A percentile compares a stretch with the other conserved stretches of the same genome.
phyloP scores from a whole-genome alignment of 75 land plant species.

The Azolla pinnata region DNA sequence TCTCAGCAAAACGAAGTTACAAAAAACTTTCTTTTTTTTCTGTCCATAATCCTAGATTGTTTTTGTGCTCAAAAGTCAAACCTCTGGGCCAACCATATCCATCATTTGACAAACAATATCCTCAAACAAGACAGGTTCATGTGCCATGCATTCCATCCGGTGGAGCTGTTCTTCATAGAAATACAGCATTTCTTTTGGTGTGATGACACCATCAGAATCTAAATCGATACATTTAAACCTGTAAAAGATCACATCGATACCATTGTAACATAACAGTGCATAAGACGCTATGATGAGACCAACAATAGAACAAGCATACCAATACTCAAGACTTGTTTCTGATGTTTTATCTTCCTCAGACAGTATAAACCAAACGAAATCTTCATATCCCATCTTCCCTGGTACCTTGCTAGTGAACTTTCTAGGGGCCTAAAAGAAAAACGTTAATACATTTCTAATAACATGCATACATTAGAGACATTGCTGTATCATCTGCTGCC shows the following conservation, averaged over 20 bases:
- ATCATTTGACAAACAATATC: conserved; percentile 94
- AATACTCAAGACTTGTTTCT: conserved; percentile 89
- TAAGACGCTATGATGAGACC: no score
- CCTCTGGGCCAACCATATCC: conserved; percentile 91
- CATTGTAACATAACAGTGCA: not conserved
- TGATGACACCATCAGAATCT: conserved; percentile 87
- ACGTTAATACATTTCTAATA: not conserved
- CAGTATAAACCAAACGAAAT: conserved; percentile 91
- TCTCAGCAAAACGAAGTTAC: not conserved
- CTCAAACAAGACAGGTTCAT: conserved; percentile 93
- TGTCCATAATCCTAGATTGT: not conserved
- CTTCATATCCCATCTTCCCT: conserved; percentile 97
- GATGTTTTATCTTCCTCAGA: conserved; percentile 97
- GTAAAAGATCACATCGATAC: conserved; percentile 7
- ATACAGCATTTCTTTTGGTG: conserved; percentile 88
- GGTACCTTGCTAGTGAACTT: conserved; percentile 70
- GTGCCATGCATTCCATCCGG: conserved; percentile 99
- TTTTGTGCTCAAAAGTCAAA: conserved; percentile 4
- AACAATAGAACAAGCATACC: conserved; percentile 32
- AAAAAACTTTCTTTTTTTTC: not conserved
- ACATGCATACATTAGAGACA: conserved; percentile 8
- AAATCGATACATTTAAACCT: conserved; percentile 98
- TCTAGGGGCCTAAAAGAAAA: conserved; percentile 49
- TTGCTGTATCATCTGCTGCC: no score
- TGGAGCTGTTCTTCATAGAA: conserved; percentile 98